Evolutionary conservation across 1,284 basidiomycete genomes (phyloP).

Genomic region (Ganoderma boninense): DNA sequence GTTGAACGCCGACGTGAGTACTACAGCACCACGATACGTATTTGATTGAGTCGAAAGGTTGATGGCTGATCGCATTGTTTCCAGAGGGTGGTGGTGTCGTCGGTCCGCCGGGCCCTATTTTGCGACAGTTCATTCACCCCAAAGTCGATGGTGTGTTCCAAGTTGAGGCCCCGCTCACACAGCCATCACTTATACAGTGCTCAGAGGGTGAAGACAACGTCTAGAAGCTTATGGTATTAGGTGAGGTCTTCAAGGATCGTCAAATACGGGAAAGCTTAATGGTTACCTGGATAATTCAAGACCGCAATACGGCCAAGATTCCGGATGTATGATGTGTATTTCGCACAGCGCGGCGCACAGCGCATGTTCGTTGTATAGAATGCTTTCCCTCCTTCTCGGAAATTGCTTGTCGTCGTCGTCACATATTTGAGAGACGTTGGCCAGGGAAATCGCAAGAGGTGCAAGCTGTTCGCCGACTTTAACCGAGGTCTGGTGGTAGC

Average conservation of each 20-base stretch:
- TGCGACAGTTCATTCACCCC: slow-evolving; percentile 1
- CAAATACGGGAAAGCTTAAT: background rate
- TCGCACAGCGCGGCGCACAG: background rate
- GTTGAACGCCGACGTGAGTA: background rate
- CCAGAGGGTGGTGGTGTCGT: background rate
- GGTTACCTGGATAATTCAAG: background rate
- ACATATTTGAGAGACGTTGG: no score
- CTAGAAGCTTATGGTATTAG: background rate
- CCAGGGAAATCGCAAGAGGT: no score
- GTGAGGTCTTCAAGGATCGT: background rate
- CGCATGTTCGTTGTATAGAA: background rate
- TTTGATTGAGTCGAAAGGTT: no score
- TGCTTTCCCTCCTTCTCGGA: background rate
- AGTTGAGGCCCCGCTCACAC: background rate
- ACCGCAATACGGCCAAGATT: background rate
- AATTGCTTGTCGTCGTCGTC: background rate
- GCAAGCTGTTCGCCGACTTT: no score
- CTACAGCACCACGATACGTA: background rate
- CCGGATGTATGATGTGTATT: background rate
- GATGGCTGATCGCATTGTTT: background rate
- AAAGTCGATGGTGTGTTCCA: background rate
- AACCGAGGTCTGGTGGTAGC: no score
- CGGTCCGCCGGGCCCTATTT: background rate
- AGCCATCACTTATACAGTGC: background rate
- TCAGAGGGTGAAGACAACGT: background rate